A percentile compares a stretch with the other conserved stretches of the same genome.
phyloP scores from a whole-genome alignment of 257 asterid genomes.

The Jasminum sambac region DNA sequence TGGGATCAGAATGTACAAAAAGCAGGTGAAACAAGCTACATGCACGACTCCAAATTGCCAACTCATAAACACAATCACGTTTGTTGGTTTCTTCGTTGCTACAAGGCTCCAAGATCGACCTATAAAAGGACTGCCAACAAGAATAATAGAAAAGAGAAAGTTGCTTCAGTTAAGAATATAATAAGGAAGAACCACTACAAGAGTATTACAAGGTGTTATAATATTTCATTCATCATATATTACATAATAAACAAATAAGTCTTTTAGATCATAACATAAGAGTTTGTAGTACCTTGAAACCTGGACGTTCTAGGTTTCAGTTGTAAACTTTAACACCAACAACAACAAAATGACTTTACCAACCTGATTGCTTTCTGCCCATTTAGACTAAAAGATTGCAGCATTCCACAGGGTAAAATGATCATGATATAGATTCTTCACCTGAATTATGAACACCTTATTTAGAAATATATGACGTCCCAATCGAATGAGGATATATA shows the following conservation, averaged over 20 bases:
- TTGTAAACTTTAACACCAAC: no score
- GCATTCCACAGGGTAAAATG: constrained; percentile 28
- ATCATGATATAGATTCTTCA: constrained; percentile 9
- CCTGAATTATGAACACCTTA: constrained; percentile 29
- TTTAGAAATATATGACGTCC: constrained; percentile 10
- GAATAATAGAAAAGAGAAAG: not conserved
- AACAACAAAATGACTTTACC: constrained; percentile 8
- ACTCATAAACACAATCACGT: not conserved
- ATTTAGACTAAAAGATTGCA: constrained; percentile 25
- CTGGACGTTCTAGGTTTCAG: not conserved
- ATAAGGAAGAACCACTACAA: not conserved
- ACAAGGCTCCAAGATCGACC: no score
- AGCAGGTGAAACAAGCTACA: not conserved
- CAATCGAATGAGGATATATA: constrained; percentile 4
- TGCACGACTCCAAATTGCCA: not conserved
- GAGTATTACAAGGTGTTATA: not conserved
- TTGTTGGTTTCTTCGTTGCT: not conserved
- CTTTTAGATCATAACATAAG: not conserved
- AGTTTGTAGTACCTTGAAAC: not conserved
- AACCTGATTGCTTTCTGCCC: constrained; percentile 32
- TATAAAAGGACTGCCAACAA: not conserved
- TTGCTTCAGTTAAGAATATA: not conserved
- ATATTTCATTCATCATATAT: not conserved
- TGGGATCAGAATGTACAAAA: not conserved
- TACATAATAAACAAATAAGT: not conserved